Evolutionary conservation across 2,329 filamentous ascomycete genomes (phyloP), one percentile per base, ranked within the genome.

Genomic region (Cladophialophora exuberans): DNA sequence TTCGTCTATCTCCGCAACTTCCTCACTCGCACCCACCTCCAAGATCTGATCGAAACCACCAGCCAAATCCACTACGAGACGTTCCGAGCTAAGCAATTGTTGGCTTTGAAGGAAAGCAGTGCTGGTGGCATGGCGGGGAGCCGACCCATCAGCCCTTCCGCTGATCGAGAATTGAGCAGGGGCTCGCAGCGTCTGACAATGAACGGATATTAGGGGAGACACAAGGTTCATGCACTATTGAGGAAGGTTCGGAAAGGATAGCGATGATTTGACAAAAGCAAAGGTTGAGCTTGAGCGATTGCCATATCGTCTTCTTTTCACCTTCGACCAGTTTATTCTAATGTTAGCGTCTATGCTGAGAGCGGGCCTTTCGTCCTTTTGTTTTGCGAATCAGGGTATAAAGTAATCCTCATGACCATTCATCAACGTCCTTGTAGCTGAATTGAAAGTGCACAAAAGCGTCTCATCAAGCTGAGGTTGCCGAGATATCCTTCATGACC

Each of bases 31-130:
- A 97, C 94, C 62, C 94, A 99, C 76, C 85, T 99, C 54, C 94
- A 99, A 82, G 94, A 99, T 70, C 85, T 99, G 65, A 97, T 99
- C 75, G 94, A 99, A 80, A 99, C 94, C 26, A 99, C 94, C 43
- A 97, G 92, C 66, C 94, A 99, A 81, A 99, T 97, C 76, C 94
- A 99, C 83, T 99, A 99, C 82, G 94, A 99, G 83, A 96, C 91
- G 57, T 99, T 99, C 92, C 92, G 94, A 76, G 92, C 94, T 69
- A 99, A 99, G 86, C 94, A 99, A 78, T 82, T 99, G 69, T 80
- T 99, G 71, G 94, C 94, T 55, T 83, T 99, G 73, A 99, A 97
- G 85, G 94, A 99, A 82, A 96, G 89, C 82, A 96, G 90, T 71
- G 90, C 90, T 65, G 89, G 86, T 63, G 79, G 78, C 54, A 70